Conservation (phyloP, 2,329 filamentous ascomycete genomes). For the Penicillium expansum region DNA sequence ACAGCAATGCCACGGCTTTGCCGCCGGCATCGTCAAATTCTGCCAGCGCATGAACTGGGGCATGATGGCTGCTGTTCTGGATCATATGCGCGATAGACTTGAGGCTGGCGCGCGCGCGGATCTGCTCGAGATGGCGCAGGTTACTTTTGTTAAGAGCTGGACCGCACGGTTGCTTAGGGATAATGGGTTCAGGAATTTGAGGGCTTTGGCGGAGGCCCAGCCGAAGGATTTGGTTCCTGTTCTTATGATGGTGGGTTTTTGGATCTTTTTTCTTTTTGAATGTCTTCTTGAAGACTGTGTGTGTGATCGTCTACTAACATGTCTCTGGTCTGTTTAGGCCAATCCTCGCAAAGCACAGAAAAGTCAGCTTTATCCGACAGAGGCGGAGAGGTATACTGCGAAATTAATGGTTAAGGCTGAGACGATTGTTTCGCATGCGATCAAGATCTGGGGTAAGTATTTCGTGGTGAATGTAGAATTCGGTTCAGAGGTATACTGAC, state of each 20-base stretch:
- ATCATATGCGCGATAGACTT: constrained; percentile 72
- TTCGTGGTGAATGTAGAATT: not conserved
- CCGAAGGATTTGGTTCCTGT: constrained; percentile 66
- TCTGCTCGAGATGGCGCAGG: constrained; percentile 66
- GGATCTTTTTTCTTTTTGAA: not conserved
- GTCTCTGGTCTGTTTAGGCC: constrained; percentile 46
- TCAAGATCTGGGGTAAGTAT: constrained; percentile 59
- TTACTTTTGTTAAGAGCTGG: constrained; percentile 73
- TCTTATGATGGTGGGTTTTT: constrained; percentile 62
- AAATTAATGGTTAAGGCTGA: constrained; percentile 66
- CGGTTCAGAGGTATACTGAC: constrained; percentile 5
- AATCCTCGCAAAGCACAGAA: constrained; percentile 60
- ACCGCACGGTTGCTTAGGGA: constrained; percentile 74
- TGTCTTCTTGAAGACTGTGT: constrained; percentile 2
- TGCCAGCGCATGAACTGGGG: constrained; percentile 76
- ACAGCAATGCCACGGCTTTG: constrained; percentile 74
- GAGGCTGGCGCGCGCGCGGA: constrained; percentile 70
- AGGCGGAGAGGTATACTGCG: constrained; percentile 60
- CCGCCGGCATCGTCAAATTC: constrained; percentile 75
- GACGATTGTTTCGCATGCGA: constrained; percentile 67
- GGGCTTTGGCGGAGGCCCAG: constrained; percentile 66
- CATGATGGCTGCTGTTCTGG: constrained; percentile 67
- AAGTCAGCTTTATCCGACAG: constrained; percentile 53
- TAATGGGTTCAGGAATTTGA: constrained; percentile 68
- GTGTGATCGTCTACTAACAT: not conserved